phyloP scores from a whole-genome alignment of 2,329 filamentous ascomycete species.

The Pyricularia pennisetigena region DNA sequence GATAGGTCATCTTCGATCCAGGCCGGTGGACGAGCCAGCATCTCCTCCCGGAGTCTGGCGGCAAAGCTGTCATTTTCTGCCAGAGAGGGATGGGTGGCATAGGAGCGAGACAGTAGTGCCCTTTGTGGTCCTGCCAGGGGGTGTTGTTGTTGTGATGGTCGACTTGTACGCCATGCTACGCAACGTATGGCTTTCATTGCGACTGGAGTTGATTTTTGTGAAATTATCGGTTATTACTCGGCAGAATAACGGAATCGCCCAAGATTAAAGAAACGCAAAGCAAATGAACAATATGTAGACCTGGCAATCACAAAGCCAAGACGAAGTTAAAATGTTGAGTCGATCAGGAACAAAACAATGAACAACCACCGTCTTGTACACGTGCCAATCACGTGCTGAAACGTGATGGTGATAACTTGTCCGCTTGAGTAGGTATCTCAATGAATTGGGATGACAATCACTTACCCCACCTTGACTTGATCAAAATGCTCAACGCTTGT shows the following conservation, averaged over 20 bases:
- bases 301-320: background rate
- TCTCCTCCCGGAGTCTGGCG: slow-evolving; percentile 7
- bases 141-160: background rate
- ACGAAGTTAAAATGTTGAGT: background rate
- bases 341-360: background rate
- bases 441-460: too few relatives aligned
- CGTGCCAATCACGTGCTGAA: background rate
- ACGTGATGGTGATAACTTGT: background rate
- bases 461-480: too few relatives aligned
- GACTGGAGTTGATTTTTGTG: background rate
- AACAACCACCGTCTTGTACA: background rate
- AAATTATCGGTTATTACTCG: background rate
- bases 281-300: background rate
- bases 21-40: slow-evolving; percentile 16
- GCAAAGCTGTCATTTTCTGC: background rate
- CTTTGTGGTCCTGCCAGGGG: background rate
- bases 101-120: background rate
- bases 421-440: too few relatives aligned
- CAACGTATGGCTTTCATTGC: background rate
- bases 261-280: background rate
- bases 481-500: background rate
- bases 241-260: background rate
- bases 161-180: background rate
- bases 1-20: slow-evolving; percentile 35
- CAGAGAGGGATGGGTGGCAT: background rate